Evolutionary conservation across 2,329 filamentous ascomycete species (phyloP).

Genomic region (Thermothelomyces thermophilus): DNA sequence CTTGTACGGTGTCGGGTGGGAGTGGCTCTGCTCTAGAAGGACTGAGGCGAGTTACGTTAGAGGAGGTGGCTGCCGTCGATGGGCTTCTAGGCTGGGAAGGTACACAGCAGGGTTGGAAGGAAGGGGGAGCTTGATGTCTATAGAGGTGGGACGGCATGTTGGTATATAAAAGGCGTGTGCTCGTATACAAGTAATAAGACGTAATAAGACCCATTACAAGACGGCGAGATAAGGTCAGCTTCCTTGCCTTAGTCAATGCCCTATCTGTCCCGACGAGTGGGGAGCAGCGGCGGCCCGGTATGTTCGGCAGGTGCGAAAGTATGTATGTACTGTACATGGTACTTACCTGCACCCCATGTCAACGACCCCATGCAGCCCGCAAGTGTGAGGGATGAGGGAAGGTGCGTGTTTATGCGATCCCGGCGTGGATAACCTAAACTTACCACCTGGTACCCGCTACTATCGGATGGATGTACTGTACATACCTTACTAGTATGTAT

Average conservation of each 20-base stretch:
- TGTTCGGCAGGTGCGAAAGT: constrained; percentile 8
- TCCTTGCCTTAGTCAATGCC: neutral
- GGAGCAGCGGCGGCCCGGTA: constrained; percentile 2
- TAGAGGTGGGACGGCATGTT: neutral
- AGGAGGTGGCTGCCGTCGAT: neutral
- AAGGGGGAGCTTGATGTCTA: neutral
- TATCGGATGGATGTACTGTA: neutral
- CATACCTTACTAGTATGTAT: too few relatives aligned
- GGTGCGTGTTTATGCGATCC: constrained; percentile 5
- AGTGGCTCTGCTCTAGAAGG: neutral
- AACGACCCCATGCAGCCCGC: constrained; percentile 1
- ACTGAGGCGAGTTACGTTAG: too few relatives aligned
- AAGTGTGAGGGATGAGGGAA: neutral
- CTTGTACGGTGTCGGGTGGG: neutral
- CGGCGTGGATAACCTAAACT: constrained; percentile 9
- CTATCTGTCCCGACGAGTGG: constrained; percentile 11
- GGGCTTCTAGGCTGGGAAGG: neutral
- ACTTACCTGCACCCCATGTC: constrained; percentile 3
- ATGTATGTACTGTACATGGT: too few relatives aligned
- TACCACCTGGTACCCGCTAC: neutral
- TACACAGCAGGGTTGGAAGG: neutral
- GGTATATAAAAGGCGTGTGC: constrained; percentile 8
- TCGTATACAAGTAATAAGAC: neutral
- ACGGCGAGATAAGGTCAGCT: neutral
- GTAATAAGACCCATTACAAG: neutral